A percentile compares a stretch with the other conserved stretches of the same genome.
Conservation (phyloP, 495 filamentous ascomycete genomes). For the Xylaria castorea region DNA sequence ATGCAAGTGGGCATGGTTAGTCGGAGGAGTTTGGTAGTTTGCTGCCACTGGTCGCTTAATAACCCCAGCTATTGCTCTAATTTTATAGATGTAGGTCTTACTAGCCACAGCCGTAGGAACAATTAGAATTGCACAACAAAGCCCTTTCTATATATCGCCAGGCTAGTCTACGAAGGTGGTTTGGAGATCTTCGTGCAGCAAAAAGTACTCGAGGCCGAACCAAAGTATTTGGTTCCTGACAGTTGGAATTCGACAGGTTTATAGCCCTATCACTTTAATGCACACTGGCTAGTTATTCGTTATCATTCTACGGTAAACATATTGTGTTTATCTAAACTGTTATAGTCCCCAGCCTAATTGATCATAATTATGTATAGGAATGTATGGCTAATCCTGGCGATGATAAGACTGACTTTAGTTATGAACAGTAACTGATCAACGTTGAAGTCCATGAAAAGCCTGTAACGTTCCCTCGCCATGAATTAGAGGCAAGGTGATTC, state of each 20-base stretch:
- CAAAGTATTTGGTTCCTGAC: too few species aligned
- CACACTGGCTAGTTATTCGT: too few species aligned
- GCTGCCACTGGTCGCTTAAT: not conserved
- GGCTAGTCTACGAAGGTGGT: not conserved
- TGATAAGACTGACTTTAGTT: too few species aligned
- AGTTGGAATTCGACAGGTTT: too few species aligned
- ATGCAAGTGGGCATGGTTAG: not conserved
- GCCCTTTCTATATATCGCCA: not conserved
- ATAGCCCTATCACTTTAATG: too few species aligned
- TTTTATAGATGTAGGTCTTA: not conserved
- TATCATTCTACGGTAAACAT: too few species aligned
- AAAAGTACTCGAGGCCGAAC: too few species aligned
- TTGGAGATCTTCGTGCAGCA: too few species aligned
- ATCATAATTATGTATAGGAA: not conserved
- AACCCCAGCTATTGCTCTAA: not conserved
- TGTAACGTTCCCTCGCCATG: not conserved
- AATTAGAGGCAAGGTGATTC: not conserved
- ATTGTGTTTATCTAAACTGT: too few species aligned
- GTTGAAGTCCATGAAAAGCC: not conserved
- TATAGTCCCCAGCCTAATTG: not conserved
- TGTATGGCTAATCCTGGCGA: not conserved
- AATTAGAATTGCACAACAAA: not conserved
- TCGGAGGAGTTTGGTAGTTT: not conserved
- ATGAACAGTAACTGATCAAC: not conserved
- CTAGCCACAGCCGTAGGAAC: not conserved